Evolutionary conservation across 2,329 filamentous ascomycete species (phyloP).

Genomic region (Xylariaceae sp.): DNA sequence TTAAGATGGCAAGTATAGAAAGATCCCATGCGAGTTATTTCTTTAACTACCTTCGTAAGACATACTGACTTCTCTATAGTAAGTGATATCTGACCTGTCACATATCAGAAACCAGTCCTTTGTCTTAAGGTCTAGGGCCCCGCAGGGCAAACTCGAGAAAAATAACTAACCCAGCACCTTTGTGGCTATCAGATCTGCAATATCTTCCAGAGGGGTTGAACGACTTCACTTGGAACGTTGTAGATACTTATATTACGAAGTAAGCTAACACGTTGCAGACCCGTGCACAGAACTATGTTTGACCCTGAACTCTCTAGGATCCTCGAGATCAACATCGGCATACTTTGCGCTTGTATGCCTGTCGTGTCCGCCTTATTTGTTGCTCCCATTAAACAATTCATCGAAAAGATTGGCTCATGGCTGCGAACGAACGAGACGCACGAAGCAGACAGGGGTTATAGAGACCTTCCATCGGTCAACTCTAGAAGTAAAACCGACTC

Average conservation of each 20-base stretch:
- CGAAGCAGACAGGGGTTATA: not conserved
- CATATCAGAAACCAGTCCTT: no score
- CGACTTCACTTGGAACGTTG: conserved; percentile 12
- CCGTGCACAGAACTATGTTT: not conserved
- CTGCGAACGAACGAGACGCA: not conserved
- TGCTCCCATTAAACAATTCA: conserved; percentile 1
- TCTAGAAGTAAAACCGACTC: not conserved
- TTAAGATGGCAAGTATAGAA: no score
- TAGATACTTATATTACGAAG: conserved; percentile 13
- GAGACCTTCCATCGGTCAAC: not conserved
- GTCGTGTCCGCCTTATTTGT: conserved; percentile 5
- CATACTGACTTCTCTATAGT: no score
- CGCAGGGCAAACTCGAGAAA: no score
- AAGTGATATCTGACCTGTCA: no score
- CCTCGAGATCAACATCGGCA: conserved; percentile 8
- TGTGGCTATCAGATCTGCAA: no score
- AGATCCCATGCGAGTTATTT: no score
- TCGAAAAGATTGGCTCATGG: conserved; percentile 2
- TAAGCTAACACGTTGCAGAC: not conserved
- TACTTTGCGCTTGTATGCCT: conserved; percentile 12
- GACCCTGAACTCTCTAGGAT: conserved; percentile 4
- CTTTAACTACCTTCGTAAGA: no score
- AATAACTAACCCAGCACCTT: no score
- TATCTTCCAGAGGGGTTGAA: not conserved
- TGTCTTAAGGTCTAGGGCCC: no score